These are phyloP conservation scores for Globisporangium cylindrosporum DNA, from an alignment of 352 stramenopile genomes.

Conservation along the genomic window DNA sequence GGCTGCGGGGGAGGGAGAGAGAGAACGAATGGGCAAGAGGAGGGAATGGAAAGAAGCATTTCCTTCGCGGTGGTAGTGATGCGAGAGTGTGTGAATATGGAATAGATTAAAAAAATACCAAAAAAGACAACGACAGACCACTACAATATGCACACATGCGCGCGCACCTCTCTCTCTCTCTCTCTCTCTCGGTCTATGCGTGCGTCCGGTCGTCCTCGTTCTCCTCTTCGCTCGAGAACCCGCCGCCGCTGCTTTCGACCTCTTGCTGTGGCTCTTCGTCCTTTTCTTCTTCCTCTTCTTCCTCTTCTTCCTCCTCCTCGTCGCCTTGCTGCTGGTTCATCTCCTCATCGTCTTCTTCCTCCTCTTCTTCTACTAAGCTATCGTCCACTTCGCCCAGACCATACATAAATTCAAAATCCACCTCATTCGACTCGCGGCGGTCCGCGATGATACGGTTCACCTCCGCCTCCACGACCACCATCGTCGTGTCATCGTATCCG, in stretches of 20 bases:
- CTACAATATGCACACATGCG: constrained; percentile 9
- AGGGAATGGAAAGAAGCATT: neutral
- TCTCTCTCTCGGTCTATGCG: constrained; percentile 4
- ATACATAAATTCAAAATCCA: constrained; percentile 81
- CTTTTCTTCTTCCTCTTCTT: constrained; percentile 29
- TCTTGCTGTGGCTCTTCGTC: neutral
- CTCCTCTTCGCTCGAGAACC: constrained; percentile 18
- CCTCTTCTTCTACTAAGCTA: constrained; percentile 26
- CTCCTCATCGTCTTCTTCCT: constrained; percentile 34
- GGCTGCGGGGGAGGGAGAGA: neutral
- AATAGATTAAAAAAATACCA: constrained; percentile 11
- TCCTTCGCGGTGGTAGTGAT: neutral
- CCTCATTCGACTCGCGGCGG: constrained; percentile 79
- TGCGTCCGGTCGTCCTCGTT: constrained; percentile 5
- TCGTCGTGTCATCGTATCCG: constrained; percentile 66
- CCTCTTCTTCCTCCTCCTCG: constrained; percentile 26
- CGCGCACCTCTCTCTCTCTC: neutral
- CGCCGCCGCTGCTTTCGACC: constrained; percentile 6
- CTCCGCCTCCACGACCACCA: constrained; percentile 72
- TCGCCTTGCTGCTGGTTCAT: constrained; percentile 30
- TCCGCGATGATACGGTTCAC: constrained; percentile 83
- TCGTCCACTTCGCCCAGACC: constrained; percentile 34
- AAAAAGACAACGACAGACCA: constrained; percentile 11
- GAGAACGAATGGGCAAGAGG: neutral
- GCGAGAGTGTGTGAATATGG: neutral